Evolutionary conservation across 164 flowering plant genomes (phyloP), one percentile per base, ranked within the genome.

Genomic region (Magnolia changhungtana): DNA sequence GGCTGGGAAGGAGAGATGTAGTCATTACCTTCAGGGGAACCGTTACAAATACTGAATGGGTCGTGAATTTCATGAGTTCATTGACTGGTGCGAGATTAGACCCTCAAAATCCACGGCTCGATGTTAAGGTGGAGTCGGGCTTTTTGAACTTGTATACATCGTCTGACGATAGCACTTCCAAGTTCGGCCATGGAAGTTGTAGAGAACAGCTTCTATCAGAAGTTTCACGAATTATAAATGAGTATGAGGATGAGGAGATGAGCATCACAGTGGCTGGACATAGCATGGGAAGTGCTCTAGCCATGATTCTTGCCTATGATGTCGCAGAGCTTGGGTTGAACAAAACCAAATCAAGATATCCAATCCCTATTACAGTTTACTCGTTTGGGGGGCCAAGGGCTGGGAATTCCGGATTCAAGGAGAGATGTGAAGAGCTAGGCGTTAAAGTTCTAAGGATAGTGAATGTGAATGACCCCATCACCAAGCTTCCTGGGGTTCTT

Each of bases 211-310:
- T 83, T 49, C 83, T 83, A 8, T 79, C 85, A 0, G 85, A 83
- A 73, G 24, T 83, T 4, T 83, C 85, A 0, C 45, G 80, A 29
- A 55, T 83, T 10, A 69, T 81, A 6, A 77, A 73, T 21, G 51
- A 59, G 31, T 83, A 81, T 16, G 77, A 77, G 27, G 90, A 82
- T 3, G 98, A 93, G 78, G 88, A 91, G 65, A 19, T 91, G 67
- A 91, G 94, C 78, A 87, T 93, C 23, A 88, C 94, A 0, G 16
- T 93, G 37, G 92, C 91, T 0, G 98, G 98, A 0, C 98, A 93
- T 50, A 93, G 98, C 82, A 91, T 93, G 98, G 98, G 98, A 50
- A 91, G 98, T 66, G 82, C 98, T 1, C 75, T 93, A 37, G 93
- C 90, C 52, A 80, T 88, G 64, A 88, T 93, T 49, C 82, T 88